Base-by-base conservation (phyloP, 1,139 yeast genomes). In the Suhomyces terraborum region DNA sequence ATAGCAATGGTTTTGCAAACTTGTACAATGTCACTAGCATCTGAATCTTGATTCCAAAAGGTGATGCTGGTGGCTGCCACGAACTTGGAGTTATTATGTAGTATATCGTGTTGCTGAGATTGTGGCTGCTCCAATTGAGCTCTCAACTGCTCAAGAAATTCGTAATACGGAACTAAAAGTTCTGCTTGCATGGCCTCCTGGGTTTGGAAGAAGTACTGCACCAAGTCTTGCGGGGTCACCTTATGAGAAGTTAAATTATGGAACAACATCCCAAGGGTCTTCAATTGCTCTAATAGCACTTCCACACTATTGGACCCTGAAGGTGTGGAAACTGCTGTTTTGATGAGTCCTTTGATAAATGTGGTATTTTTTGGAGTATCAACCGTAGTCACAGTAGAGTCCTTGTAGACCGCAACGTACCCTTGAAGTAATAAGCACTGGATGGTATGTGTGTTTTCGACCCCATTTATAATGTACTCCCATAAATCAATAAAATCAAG, bases 31-130 rank as follows among this genome's bases (percentile, higher is more conserved):
- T 22, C 29, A 10, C 18, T 24, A 8, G 32, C 40, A 13, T 30
- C 41, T 8, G 13, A 20, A 12, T 35, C 32, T 10, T 18, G 31
- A 6, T 25, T 29, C 43, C 41, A 40, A 27, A 40, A 41, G 14
- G 43, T 43, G 26, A 48, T 48, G 35, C 65, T 55, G 23, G 67
- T 55, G 16, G 54, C 72, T 19, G 69, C 62, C 24, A 70, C 61
- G 45, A 61, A 71, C 46, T 59, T 61, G 12, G 66, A 47, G 48
- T 71, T 71, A 47, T 71, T 71, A 13, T 49, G 39, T 16, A 67
- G 42, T 1, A 61, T 49, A 8, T 48, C 51, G 32, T 48, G 52
- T 16, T 56, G 54, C 18, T 36, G 35, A 8, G 41, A 32, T 10
- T 38, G 32, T n/a, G 39, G 39, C 26, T 46, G 48, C 9, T 10